Percentiles rank a stretch among this genome's conserved stretches.
Evolutionary conservation across 257 asterid species (phyloP).

Genomic region (Paulownia fortunei): DNA sequence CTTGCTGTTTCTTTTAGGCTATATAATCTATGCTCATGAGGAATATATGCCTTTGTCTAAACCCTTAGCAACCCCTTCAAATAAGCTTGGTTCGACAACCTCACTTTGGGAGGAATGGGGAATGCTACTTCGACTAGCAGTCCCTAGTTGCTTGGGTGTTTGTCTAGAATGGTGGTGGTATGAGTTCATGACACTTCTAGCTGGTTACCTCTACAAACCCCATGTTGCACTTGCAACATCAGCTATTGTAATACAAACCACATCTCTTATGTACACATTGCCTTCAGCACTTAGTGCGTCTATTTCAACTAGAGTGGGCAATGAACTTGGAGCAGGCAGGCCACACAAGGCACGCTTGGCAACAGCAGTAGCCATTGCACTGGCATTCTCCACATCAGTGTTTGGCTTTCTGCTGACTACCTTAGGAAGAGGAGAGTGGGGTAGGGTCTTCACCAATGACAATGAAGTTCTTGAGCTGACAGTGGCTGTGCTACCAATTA

Average conservation of each 20-base stretch:
- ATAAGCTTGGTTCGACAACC: conserved; percentile 38
- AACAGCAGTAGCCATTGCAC: conserved; percentile 61
- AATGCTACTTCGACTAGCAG: conserved; percentile 63
- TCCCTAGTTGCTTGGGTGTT: conserved; percentile 81
- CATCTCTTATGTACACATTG: conserved; percentile 92
- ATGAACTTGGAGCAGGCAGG: conserved; percentile 91
- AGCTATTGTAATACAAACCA: conserved; percentile 94
- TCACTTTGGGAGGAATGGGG: conserved; percentile 74
- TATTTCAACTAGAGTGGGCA: conserved; percentile 84
- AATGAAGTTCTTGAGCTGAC: conserved; percentile 72
- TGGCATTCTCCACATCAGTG: conserved; percentile 67
- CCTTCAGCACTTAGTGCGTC: conserved; percentile 93
- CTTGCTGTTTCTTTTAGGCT: conserved; percentile 62
- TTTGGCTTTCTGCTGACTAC: conserved; percentile 78
- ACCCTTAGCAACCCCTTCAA: conserved; percentile 42
- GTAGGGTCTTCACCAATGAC: conserved; percentile 71
- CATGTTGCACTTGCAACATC: conserved; percentile 83
- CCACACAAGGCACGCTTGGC: conserved; percentile 79
- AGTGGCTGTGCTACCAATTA: conserved; percentile 68
- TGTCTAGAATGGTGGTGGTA: conserved; percentile 99
- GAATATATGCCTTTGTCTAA: conserved; percentile 39
- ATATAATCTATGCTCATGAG: conserved; percentile 43
- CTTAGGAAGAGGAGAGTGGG: conserved; percentile 78
- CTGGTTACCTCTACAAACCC: conserved; percentile 86
- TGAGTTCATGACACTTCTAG: conserved; percentile 83